Evolutionary conservation across 768 basidiomycete genomes (phyloP).

Genomic region (Megacollybia marginata): DNA sequence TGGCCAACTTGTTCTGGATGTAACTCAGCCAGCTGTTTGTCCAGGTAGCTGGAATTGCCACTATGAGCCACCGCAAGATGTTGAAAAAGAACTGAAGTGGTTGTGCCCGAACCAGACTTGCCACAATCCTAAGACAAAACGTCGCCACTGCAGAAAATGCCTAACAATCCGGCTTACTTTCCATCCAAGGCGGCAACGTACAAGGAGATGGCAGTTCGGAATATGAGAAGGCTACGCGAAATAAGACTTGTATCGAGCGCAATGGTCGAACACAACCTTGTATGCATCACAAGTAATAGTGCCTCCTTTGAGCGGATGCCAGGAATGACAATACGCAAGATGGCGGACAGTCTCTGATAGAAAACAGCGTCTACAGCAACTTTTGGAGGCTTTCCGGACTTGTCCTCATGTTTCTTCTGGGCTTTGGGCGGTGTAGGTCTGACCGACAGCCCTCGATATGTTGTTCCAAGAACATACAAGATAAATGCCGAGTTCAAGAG

Average conservation of each 20-base stretch:
- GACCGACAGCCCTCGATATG: constrained; percentile 51
- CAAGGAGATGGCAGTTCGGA: constrained; percentile 85
- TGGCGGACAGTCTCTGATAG: constrained; percentile 67
- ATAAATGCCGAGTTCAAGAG: constrained; percentile 63
- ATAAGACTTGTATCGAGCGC: neutral
- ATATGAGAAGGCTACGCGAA: constrained; percentile 59
- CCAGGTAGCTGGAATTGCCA: constrained; percentile 92
- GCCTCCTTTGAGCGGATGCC: constrained; percentile 82
- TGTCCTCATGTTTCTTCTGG: constrained; percentile 21
- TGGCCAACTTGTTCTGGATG: constrained; percentile 87
- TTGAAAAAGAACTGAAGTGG: constrained; percentile 74
- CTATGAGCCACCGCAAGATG: constrained; percentile 82
- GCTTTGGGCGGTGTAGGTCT: constrained; percentile 28
- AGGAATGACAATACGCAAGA: constrained; percentile 87
- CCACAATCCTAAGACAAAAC: constrained; percentile 65
- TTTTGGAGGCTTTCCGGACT: constrained; percentile 38
- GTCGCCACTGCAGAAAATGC: constrained; percentile 1
- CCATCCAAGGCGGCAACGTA: constrained; percentile 95
- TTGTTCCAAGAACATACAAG: constrained; percentile 58
- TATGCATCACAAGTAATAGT: constrained; percentile 79
- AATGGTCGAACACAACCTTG: constrained; percentile 15
- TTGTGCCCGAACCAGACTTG: constrained; percentile 85
- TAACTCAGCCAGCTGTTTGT: constrained; percentile 91
- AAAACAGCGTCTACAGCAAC: constrained; percentile 91
- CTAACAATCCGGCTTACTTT: constrained; percentile 41